Evolutionary conservation across 2,329 filamentous ascomycete species (phyloP).

Genomic region (Colletotrichum orchidophilum): DNA sequence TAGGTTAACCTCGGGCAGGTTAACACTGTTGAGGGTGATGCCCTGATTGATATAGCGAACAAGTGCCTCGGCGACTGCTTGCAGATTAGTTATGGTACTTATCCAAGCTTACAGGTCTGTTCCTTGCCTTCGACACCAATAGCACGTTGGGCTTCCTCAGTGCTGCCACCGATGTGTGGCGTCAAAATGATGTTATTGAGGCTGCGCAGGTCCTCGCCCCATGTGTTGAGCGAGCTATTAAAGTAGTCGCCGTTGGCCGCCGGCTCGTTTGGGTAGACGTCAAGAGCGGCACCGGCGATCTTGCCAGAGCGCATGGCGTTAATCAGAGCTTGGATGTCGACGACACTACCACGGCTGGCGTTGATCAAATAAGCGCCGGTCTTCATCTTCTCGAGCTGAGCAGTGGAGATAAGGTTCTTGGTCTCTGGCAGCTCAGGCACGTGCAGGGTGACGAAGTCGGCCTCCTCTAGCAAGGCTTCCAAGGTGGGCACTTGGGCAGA

Average conservation of each 20-base stretch:
- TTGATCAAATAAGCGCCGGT: conserved; percentile 94
- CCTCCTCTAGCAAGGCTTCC: conserved; percentile 76
- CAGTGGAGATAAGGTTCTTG: conserved; percentile 85
- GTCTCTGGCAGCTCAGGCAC: conserved; percentile 95
- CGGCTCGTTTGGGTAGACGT: conserved; percentile 95
- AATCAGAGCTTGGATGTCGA: conserved; percentile 92
- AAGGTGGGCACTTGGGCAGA: conserved; percentile 84
- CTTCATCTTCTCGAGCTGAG: conserved; percentile 90
- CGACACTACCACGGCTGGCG: conserved; percentile 90
- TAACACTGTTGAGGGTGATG: conserved; percentile 89
- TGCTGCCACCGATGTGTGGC: conserved; percentile 96
- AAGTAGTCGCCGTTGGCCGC: conserved; percentile 96
- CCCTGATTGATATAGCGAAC: conserved; percentile 97
- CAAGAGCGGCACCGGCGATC: conserved; percentile 92
- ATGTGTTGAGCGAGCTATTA: conserved; percentile 81
- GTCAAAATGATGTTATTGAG: conserved; percentile 95
- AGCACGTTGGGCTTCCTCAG: conserved; percentile 95
- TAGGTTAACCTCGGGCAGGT: conserved; percentile 93
- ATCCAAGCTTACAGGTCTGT: background rate
- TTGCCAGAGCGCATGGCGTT: conserved; percentile 87
- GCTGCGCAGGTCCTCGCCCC: conserved; percentile 84
- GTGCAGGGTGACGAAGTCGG: conserved; percentile 95
- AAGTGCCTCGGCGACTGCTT: conserved; percentile 79
- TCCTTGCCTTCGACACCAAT: conserved; percentile 83
- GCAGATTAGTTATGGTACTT: background rate